phyloP scores from a whole-genome alignment of 1,284 basidiomycete species.

The Rhodofomes roseus region DNA sequence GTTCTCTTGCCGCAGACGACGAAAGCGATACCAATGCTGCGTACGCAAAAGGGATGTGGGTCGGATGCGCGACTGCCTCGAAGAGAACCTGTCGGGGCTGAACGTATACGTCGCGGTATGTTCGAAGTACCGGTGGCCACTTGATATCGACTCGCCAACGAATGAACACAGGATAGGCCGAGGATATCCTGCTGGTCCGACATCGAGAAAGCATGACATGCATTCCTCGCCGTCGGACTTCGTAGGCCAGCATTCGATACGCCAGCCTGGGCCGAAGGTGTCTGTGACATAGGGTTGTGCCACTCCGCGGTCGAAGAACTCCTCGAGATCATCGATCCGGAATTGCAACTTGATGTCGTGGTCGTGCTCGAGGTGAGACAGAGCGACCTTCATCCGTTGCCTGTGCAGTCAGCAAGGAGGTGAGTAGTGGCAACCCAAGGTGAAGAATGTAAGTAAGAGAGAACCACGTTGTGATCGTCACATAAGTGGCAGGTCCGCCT shows the following conservation, averaged over 20 bases:
- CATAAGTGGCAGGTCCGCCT: no score
- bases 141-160: neutral
- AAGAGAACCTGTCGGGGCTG: no score
- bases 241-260: neutral
- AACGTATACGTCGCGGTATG: neutral
- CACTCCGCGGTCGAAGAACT: neutral
- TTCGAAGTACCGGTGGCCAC: neutral
- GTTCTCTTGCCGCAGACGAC: neutral
- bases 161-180: neutral
- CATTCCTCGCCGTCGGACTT: neutral
- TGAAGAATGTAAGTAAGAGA: no score
- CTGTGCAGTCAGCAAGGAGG: no score
- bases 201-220: neutral
- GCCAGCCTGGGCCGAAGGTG: neutral
- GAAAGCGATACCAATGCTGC: neutral
- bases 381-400: neutral
- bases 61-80: neutral
- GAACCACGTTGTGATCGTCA: no score
- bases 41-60: neutral
- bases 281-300: neutral
- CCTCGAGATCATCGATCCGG: neutral
- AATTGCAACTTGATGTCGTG: neutral
- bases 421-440: no score
- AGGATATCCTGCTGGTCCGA: neutral
- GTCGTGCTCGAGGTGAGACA: neutral